Evolutionary conservation across 208 protist genomes (phyloP).

Genomic region (Leishmania guyanensis): DNA sequence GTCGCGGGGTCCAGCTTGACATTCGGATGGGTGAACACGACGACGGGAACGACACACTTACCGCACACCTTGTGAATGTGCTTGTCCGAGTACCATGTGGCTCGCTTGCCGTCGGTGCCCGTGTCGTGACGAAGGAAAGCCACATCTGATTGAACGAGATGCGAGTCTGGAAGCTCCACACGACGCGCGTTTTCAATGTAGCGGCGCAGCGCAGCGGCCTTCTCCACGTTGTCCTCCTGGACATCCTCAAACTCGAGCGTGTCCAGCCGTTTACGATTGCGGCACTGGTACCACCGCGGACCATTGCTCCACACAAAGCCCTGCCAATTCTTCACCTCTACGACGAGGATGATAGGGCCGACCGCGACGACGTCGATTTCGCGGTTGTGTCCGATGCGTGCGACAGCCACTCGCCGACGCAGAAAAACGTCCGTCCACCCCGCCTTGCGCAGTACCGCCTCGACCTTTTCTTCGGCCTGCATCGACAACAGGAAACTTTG

Average conservation of each 20-base stretch:
- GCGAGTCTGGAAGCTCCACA: slow-evolving; percentile 67
- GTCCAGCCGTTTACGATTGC: slow-evolving; percentile 33
- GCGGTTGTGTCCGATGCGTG: slow-evolving; percentile 81
- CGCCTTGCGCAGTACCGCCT: slow-evolving; percentile 61
- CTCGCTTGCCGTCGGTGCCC: slow-evolving; percentile 5
- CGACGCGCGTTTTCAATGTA: slow-evolving; percentile 82
- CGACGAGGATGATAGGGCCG: slow-evolving; percentile 75
- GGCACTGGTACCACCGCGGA: slow-evolving; percentile 78
- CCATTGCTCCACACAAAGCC: slow-evolving; percentile 89
- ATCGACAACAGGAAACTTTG: slow-evolving; percentile 59
- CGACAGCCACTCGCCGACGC: slow-evolving; percentile 72
- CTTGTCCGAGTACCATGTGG: slow-evolving; percentile 83
- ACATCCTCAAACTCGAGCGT: slow-evolving; percentile 89
- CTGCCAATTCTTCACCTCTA: slow-evolving; percentile 93
- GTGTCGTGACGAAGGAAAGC: slow-evolving; percentile 7
- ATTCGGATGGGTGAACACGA: slow-evolving; percentile 83
- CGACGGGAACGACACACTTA: slow-evolving; percentile 68
- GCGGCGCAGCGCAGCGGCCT: slow-evolving; percentile 79
- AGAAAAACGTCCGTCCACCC: slow-evolving; percentile 84
- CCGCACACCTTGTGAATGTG: slow-evolving; percentile 77
- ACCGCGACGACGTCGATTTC: slow-evolving; percentile 91
- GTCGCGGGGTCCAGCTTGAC: slow-evolving; percentile 78
- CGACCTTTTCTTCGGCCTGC: slow-evolving; percentile 75
- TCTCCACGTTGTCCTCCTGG: slow-evolving; percentile 80
- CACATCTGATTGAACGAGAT: slow-evolving; percentile 13